Conservation (phyloP, 2,329 filamentous ascomycete genomes). For the Saccharata proteae region DNA sequence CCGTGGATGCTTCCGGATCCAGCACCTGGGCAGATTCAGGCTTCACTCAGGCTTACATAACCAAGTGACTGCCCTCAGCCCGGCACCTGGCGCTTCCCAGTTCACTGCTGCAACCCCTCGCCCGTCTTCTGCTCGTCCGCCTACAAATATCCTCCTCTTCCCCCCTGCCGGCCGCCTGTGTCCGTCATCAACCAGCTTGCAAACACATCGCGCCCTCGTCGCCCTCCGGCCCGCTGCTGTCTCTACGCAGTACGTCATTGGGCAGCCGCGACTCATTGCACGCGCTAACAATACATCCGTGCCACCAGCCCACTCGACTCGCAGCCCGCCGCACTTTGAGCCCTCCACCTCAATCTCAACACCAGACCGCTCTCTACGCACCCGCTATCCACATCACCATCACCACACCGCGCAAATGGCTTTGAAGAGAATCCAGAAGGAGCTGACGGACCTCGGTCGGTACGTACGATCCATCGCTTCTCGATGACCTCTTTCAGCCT, state of each 20-base stretch:
- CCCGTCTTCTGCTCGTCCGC: no score
- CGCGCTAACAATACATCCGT: slow-evolving; percentile 5
- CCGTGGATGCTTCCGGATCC: no score
- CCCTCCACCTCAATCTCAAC: neutral
- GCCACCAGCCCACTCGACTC: slow-evolving; percentile 8
- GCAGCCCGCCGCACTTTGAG: slow-evolving; percentile 1
- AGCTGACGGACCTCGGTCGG: slow-evolving; percentile 82
- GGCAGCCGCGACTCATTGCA: slow-evolving; percentile 8
- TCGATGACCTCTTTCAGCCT: slow-evolving; percentile 7
- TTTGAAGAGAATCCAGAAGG: slow-evolving; percentile 91
- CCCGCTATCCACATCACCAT: no score
- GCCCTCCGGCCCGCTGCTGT: slow-evolving; percentile 6
- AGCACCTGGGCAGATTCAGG: no score
- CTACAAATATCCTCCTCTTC: no score
- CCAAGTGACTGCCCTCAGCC: no score
- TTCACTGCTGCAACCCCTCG: no score
- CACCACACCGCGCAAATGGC: slow-evolving; percentile 46
- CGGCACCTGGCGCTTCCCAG: no score
- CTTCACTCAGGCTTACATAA: no score
- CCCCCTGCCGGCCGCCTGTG: no score
- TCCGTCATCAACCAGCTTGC: no score
- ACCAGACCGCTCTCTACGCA: slow-evolving; percentile 3
- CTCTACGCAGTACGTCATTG: neutral
- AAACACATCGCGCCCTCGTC: no score
- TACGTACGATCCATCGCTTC: slow-evolving; percentile 30